Evolutionary conservation across 164 flowering plant genomes (phyloP), one percentile per base, ranked within the genome.

Genomic region (Vitis rupestris): DNA sequence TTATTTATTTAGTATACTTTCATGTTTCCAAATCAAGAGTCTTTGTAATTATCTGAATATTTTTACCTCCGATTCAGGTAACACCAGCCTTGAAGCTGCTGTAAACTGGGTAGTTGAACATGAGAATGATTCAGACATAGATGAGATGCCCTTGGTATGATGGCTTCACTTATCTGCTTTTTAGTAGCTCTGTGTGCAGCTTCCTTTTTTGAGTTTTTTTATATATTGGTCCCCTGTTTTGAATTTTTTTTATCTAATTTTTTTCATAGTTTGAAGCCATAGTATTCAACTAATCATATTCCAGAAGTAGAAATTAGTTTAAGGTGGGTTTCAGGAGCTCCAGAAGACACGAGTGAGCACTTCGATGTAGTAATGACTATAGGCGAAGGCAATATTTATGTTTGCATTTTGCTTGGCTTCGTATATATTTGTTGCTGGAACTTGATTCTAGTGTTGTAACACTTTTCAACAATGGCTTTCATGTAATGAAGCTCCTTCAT

Each of bases 51-150:
- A 15, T 63, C 23, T 60, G 16, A 52, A 52, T 30, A 44, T 44
- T 55, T 27, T 29, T 55, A 72, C 66, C 61, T 65, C 29, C 66
- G 58, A 37, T 68, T 49, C 85, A 95, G 99, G 97, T 64, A 93
- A 93, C 79, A 66, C 80, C 49, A 80, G 87, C 69, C 65, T 90
- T 69, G 99, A 95, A 82, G 92, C 88, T 75, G 96, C 98, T 67
- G 82, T 90, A 10, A 91, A 85, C 78, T 95, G 99, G 99, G 81
- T 91, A 52, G 94, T 91, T 62, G 99, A 95, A 71, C 99, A 95
- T 82, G 99, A 93, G 74, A 80, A 83, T 85, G 99, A 95, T 74
- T 63, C 88, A 8, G 97, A 95, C 75, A 90, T 95, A 72, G 98
- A 95, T 80, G 69, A 90, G 74, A 87, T 93, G 93, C 99, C 97